Conservation (phyloP, 179 eudicot species). For the Dionaea muscipula region DNA sequence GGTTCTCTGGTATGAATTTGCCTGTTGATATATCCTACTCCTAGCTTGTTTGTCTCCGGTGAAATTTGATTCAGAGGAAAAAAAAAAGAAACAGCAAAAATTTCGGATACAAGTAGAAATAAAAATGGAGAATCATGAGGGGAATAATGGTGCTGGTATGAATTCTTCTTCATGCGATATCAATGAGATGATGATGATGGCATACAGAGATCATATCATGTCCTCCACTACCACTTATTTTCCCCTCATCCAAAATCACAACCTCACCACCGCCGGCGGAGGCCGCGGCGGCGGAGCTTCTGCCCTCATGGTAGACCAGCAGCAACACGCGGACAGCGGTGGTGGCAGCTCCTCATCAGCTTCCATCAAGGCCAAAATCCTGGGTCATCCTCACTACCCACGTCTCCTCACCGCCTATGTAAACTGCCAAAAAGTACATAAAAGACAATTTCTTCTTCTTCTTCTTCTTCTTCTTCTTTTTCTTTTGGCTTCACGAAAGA, state of each 20-base stretch:
- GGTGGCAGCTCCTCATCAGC: not conserved
- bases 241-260: not conserved
- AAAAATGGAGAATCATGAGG: constrained; percentile 1
- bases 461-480: too few species aligned
- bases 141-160: not conserved
- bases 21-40: too few species aligned
- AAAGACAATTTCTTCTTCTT: not conserved
- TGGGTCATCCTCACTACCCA: constrained; percentile 90
- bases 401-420: constrained; percentile 77
- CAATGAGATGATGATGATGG: not conserved
- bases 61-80: too few species aligned
- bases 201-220: not conserved
- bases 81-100: too few species aligned
- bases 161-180: not conserved
- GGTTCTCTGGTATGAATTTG: too few species aligned
- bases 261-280: too few species aligned
- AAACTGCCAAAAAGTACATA: constrained; percentile 89
- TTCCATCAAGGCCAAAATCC: constrained; percentile 72
- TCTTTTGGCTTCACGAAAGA: not conserved
- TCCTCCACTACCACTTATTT: constrained; percentile 25
- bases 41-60: too few species aligned
- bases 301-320: constrained; percentile 9
- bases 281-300: constrained; percentile 3
- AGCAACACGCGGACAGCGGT: constrained; percentile 6
- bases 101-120: too few species aligned